Percentiles rank a stretch among this genome's conserved stretches.
These are phyloP conservation scores for Aspergillus chevalieri DNA, from an alignment of 2,329 filamentous ascomycete genomes.

Conservation along the genomic window DNA sequence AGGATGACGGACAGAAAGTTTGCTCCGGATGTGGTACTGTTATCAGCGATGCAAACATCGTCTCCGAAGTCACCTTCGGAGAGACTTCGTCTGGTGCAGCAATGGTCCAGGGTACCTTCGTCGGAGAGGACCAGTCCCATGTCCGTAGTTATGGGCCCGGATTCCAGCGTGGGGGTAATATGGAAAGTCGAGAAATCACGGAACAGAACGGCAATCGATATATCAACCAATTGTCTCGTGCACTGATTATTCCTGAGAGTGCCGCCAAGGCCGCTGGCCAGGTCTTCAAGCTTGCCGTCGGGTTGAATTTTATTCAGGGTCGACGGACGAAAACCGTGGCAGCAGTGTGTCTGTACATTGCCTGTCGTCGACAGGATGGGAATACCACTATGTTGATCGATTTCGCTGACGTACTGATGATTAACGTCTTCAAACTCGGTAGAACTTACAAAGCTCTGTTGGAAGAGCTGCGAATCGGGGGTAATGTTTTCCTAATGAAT, in stretches of 20 bases:
- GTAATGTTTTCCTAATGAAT: constrained; percentile 62
- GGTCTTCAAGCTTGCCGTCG: constrained; percentile 69
- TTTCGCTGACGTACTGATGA: constrained; percentile 73
- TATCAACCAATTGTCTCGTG: constrained; percentile 37
- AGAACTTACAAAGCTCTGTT: constrained; percentile 81
- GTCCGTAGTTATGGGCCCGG: constrained; percentile 54
- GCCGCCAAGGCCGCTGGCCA: constrained; percentile 61
- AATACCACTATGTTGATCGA: constrained; percentile 94
- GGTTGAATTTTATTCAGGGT: constrained; percentile 75
- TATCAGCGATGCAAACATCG: constrained; percentile 79
- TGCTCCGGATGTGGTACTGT: constrained; percentile 82
- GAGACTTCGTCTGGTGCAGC: constrained; percentile 81
- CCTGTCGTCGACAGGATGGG: constrained; percentile 69
- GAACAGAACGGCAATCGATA: constrained; percentile 40
- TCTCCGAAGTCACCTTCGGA: constrained; percentile 85
- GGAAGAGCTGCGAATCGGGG: constrained; percentile 48
- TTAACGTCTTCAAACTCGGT: constrained; percentile 90
- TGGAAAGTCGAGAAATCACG: constrained; percentile 46
- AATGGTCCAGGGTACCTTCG: constrained; percentile 81
- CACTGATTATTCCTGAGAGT: constrained; percentile 48
- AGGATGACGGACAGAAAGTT: constrained; percentile 47
- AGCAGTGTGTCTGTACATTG: constrained; percentile 85
- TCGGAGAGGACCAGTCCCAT: constrained; percentile 78
- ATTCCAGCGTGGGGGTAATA: constrained; percentile 42
- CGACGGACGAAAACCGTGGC: constrained; percentile 78